Percentiles rank a stretch among this genome's conserved stretches.
Evolutionary conservation across 306 rosid genomes (phyloP).

Genomic region (Cucurbita maxima): DNA sequence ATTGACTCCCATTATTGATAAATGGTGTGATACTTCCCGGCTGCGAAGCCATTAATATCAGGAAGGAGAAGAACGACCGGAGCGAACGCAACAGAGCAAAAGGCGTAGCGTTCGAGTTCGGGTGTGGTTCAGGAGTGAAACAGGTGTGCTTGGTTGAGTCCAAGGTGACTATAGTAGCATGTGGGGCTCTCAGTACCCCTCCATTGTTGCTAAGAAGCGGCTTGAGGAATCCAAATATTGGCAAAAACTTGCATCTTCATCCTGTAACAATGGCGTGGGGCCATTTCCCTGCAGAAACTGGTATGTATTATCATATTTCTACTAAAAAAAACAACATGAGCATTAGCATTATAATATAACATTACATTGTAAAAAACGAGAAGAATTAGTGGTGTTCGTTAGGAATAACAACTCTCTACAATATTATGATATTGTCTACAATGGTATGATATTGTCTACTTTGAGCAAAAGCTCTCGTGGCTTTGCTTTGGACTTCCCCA

Average conservation of each 20-base stretch:
- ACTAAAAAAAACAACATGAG: too few species aligned
- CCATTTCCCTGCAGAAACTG: constrained; percentile 42
- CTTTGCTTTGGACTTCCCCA: too few species aligned
- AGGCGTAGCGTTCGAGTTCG: constrained; percentile 42
- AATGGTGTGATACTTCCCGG: constrained; percentile 58
- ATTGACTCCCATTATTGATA: too few species aligned
- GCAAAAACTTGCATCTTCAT: constrained; percentile 67
- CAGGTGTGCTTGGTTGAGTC: constrained; percentile 58
- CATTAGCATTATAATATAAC: background rate
- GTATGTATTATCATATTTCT: background rate
- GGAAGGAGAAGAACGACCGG: constrained; percentile 31
- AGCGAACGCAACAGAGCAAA: constrained; percentile 23
- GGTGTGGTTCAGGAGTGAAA: constrained; percentile 19
- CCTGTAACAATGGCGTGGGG: constrained; percentile 91
- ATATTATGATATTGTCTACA: too few species aligned
- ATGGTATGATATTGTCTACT: too few species aligned
- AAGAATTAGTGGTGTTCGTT: background rate
- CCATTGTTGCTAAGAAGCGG: constrained; percentile 47
- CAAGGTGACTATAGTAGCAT: constrained; percentile 61
- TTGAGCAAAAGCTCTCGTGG: too few species aligned
- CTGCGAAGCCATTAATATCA: constrained; percentile 38
- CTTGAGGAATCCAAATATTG: constrained; percentile 48
- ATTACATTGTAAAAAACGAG: background rate
- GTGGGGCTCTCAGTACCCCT: constrained; percentile 73
- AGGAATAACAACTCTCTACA: too few species aligned